A percentile compares a stretch with the other conserved stretches of the same genome.
These are phyloP conservation scores for Fragaria nilgerrensis DNA, from an alignment of 306 rosid genomes.

Conservation along the genomic window DNA sequence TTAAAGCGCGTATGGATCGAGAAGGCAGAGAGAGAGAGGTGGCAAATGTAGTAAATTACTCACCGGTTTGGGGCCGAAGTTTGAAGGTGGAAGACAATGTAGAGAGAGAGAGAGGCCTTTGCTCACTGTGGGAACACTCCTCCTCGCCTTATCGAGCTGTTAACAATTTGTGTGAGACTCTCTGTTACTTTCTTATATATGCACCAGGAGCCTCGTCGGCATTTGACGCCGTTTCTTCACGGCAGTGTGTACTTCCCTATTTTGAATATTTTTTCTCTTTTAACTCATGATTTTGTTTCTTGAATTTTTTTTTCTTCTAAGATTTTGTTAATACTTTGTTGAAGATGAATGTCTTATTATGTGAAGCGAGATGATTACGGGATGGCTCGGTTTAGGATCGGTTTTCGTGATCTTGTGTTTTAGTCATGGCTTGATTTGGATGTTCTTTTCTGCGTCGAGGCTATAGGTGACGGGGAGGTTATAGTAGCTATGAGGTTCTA, in stretches of 20 bases:
- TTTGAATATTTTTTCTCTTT: not conserved
- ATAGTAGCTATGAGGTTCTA: not conserved
- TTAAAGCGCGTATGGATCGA: not conserved
- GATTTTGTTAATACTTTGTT: not conserved
- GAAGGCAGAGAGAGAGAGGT: not conserved
- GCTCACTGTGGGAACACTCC: not conserved
- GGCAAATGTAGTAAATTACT: conserved; percentile 32
- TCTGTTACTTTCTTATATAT: conserved; percentile 50
- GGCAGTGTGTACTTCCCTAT: not conserved
- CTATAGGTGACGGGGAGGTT: too few species aligned
- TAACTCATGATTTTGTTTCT: not conserved
- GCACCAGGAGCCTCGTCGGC: conserved; percentile 44
- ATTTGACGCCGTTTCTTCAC: conserved; percentile 58
- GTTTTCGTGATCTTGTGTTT: not conserved
- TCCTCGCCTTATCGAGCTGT: conserved; percentile 21
- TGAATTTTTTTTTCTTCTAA: too few species aligned
- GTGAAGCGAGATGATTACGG: not conserved
- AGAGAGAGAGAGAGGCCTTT: not conserved
- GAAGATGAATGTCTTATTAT: not conserved
- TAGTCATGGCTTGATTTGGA: not conserved
- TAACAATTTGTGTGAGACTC: not conserved
- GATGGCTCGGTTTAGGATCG: not conserved
- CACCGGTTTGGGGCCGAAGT: conserved; percentile 52
- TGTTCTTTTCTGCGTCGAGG: not conserved
- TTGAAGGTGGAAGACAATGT: conserved; percentile 23